These are phyloP conservation scores for Lachancea nothofagi DNA, from an alignment of 805 yeast genomes.

Conservation along the genomic window DNA sequence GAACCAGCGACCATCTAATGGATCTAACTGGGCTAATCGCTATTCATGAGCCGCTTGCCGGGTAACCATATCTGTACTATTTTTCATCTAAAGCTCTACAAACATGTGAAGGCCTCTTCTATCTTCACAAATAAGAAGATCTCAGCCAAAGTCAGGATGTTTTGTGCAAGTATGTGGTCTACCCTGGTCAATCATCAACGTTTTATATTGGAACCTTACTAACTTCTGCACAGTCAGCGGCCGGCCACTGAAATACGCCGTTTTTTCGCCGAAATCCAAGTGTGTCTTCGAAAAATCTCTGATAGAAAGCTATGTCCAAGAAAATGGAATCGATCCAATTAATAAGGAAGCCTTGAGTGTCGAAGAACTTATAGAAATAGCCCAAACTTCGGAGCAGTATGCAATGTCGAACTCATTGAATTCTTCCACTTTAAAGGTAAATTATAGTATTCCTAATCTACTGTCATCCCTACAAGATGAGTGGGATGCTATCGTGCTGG, in stretches of 20 bases:
- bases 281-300: slow-evolving; percentile 61
- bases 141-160: slow-evolving; percentile 15
- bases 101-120: slow-evolving; percentile 1
- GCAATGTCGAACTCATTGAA: slow-evolving; percentile 26
- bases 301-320: slow-evolving; percentile 54
- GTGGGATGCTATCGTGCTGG: slow-evolving; percentile 84
- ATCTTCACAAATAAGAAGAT: background rate
- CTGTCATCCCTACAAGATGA: slow-evolving; percentile 75
- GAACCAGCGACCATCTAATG: too few relatives aligned
- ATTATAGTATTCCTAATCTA: slow-evolving; percentile 59
- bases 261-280: slow-evolving; percentile 66
- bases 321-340: slow-evolving; percentile 72
- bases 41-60: slow-evolving; percentile 1
- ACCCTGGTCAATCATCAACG: too few relatives aligned
- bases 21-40: background rate
- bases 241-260: slow-evolving; percentile 62
- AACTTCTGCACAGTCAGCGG: slow-evolving; percentile 50
- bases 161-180: slow-evolving; percentile 26
- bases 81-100: background rate
- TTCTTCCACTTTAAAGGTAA: slow-evolving; percentile 43
- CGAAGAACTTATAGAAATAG: slow-evolving; percentile 52
- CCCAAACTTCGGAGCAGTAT: slow-evolving; percentile 29
- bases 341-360: slow-evolving; percentile 52
- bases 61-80: background rate
- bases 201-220: background rate